Base-by-base conservation (phyloP, 805 yeast genomes). In the Kazachstania psychrophila region DNA sequence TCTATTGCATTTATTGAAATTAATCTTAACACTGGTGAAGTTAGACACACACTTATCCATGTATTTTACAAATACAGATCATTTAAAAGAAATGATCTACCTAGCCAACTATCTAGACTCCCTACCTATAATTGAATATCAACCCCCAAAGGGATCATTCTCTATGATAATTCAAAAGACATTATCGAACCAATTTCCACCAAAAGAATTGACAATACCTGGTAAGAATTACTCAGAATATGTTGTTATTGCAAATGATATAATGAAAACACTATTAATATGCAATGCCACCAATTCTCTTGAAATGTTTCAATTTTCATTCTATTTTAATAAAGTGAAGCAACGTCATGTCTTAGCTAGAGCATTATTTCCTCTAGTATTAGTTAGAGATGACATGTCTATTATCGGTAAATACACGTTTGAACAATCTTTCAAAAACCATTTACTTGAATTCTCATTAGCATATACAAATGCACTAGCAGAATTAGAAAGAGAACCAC, bases 371-470 rank as follows among this genome's bases (percentile, higher is more conserved):
- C 84, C 79, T 37, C 58, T 79, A 16, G 76, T 71, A 47, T 59
- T 79, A 17, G 62, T 80, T 7, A 62, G 85, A 41, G 83, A 79
- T 48, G 77, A 79, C 52, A 69, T 68, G 36, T 61, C 75, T 1
- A 61, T 82, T 2, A 46, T 77, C 17, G 88, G 87, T 0, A 63
- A 62, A 19, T 65, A 61, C 36, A 51, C 55, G 12, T 51, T 75
- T 19, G 40, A 49, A 10, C 60, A 61, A 3, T 54, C 70, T 17
- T 41, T 70, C 24, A 40, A 60, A 13, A 59, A 62, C 23, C 70
- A 71, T 40, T 53, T 80, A 40, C 60, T 61, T 18, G 67, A 65
- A 31, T 56, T 72, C 31, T 52, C 59, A 3, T 27, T 46, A 9
- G 32, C 44, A n/a, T 46, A 42, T 8, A 43, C 52, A 2, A 24